A percentile compares a stretch with the other conserved stretches of the same genome.
These are phyloP conservation scores for Erodium chrysanthum DNA, from an alignment of 441 rosid species.

Conservation along the genomic window DNA sequence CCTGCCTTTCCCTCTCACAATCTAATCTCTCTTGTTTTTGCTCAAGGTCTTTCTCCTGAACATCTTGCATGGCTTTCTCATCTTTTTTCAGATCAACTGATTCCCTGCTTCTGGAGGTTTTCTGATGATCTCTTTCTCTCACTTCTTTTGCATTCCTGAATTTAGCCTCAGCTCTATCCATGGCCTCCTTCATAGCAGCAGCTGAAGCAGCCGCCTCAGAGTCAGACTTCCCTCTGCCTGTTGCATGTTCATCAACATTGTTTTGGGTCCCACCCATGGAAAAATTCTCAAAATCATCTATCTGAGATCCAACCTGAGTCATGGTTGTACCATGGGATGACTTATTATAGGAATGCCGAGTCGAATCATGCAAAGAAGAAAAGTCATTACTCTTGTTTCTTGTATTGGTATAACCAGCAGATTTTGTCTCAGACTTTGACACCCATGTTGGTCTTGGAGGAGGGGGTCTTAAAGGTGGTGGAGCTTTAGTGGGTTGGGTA, in stretches of 20 bases:
- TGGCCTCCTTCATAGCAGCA: slow-evolving; percentile 85
- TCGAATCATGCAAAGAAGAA: slow-evolving; percentile 38
- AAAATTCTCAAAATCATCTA: slow-evolving; percentile 64
- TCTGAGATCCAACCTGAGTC: slow-evolving; percentile 35
- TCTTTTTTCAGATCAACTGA: slow-evolving; percentile 39
- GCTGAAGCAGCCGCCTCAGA: slow-evolving; percentile 71
- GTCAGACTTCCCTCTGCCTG: slow-evolving; percentile 22
- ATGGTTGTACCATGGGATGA: slow-evolving; percentile 31
- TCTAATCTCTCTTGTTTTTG: slow-evolving; percentile 39
- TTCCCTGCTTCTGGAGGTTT: slow-evolving; percentile 63
- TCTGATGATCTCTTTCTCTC: slow-evolving; percentile 70
- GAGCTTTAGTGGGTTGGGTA: slow-evolving; percentile 70
- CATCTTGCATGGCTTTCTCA: slow-evolving; percentile 35
- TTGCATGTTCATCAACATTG: slow-evolving; percentile 29
- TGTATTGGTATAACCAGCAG: slow-evolving; percentile 30
- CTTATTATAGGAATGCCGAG: slow-evolving; percentile 32
- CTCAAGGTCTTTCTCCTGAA: slow-evolving; percentile 45
- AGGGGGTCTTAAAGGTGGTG: slow-evolving; percentile 40
- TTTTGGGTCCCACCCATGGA: slow-evolving; percentile 36
- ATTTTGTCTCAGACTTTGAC: slow-evolving; percentile 29
- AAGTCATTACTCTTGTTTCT: slow-evolving; percentile 42
- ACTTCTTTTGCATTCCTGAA: slow-evolving; percentile 69
- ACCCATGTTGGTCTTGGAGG: slow-evolving; percentile 55
- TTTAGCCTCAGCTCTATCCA: slow-evolving; percentile 93
- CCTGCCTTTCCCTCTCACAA: slow-evolving; percentile 49